Percentiles rank a stretch among this genome's conserved stretches.
These are phyloP conservation scores for Quercus bicolor DNA, from an alignment of 306 rosid species.

Conservation along the genomic window DNA sequence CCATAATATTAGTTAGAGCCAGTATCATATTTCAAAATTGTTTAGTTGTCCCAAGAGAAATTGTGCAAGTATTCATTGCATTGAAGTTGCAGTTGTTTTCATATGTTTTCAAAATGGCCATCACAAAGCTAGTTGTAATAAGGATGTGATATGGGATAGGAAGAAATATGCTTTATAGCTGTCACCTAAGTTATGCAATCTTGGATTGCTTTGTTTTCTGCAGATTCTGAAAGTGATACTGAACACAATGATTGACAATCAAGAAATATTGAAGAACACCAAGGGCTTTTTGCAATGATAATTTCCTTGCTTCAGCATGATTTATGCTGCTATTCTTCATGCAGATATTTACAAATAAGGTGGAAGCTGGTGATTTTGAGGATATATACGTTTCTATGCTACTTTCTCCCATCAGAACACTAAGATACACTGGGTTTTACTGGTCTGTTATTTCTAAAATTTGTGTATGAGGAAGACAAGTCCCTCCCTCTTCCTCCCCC, in stretches of 20 bases:
- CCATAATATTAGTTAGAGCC: too few relatives aligned
- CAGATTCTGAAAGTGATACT: conserved; percentile 90
- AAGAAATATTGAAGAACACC: background rate
- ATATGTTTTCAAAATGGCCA: background rate
- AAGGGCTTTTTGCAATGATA: background rate
- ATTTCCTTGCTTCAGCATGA: background rate
- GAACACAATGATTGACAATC: conserved; percentile 70
- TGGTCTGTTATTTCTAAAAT: too few relatives aligned
- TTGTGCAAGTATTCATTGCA: background rate
- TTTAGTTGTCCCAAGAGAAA: background rate
- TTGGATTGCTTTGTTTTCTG: conserved; percentile 2
- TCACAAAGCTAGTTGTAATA: background rate
- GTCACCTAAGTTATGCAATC: conserved; percentile 3
- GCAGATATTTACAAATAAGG: background rate
- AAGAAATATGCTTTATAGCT: background rate
- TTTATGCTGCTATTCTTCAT: background rate
- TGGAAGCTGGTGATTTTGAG: too few relatives aligned
- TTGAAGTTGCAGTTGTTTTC: background rate
- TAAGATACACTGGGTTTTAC: too few relatives aligned
- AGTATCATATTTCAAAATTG: background rate
- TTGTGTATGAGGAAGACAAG: too few relatives aligned
- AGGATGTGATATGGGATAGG: background rate
- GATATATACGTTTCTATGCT: too few relatives aligned
- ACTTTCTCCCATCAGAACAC: too few relatives aligned
- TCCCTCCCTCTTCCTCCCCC: too few relatives aligned